Base-by-base conservation (phyloP, 139 green algal genomes). In the Diplosphaera chodatii region DNA sequence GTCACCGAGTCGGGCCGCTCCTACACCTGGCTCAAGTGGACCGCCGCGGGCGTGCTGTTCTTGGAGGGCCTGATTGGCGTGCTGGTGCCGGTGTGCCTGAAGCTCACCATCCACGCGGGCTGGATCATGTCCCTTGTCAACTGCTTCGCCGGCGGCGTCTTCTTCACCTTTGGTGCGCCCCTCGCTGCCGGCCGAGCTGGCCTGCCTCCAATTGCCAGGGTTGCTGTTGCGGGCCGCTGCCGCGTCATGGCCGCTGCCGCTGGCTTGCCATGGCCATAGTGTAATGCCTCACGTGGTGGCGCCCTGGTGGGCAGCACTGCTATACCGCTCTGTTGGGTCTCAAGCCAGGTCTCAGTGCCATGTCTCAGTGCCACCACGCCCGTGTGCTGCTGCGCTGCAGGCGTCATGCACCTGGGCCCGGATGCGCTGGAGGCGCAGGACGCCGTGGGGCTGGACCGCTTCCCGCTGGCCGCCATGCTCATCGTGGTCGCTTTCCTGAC, bases 131-230 rank as follows among this genome's bases (percentile, higher is more conserved):
- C 73, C 21, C 28, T 68, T 34, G 32, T 78, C 56, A 78, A 78
- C 67, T 78, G 73, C 59, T 78, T 78, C 63, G 67, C 73, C 21
- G 73, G 73, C 32, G 73, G 73, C 41, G 73, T 78, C 6, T 78
- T 78, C 29, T 40, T 78, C 29, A 73, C 73, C 3, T 78, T 78
- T 59, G 73, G 73, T 78, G 55, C 59, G 59, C 59, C 25, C 5
- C 27, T n/a, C n/a, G n/a, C n/a, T n/a, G n/a, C n/a, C n/a, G n/a
- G n/a, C n/a, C n/a, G n/a, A n/a, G n/a, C n/a, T n/a, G n/a, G n/a
- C n/a, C n/a, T n/a, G n/a, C n/a, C n/a, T n/a, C n/a, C n/a, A n/a
- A n/a, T n/a, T n/a, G n/a, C n/a, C n/a, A n/a, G n/a, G n/a, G n/a
- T n/a, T n/a, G n/a, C n/a, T n/a, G n/a, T n/a, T n/a, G n/a, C n/a